Conservation (phyloP, 2,329 filamentous ascomycete species). For the Aschersonia sp. region DNA sequence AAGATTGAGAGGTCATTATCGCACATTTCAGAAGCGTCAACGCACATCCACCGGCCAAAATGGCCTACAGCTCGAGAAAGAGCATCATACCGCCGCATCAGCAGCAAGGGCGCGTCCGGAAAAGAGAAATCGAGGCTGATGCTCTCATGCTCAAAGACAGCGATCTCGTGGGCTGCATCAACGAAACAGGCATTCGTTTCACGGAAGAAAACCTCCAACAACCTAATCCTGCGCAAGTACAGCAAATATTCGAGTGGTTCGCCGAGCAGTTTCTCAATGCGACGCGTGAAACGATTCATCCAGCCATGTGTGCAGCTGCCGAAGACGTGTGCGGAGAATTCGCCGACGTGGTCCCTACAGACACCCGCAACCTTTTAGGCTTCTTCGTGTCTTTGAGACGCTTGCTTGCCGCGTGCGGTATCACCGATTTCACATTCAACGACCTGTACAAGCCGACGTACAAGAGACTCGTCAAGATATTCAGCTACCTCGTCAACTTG, state of each 20-base stretch:
- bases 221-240: slow-evolving; percentile 84
- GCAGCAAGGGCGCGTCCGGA: slow-evolving; percentile 35
- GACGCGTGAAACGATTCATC: slow-evolving; percentile 84
- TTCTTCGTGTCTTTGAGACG: slow-evolving; percentile 78
- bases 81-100: slow-evolving; percentile 42
- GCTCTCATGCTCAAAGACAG: slow-evolving; percentile 48
- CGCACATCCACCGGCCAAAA: slow-evolving; percentile 13
- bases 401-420: slow-evolving; percentile 74
- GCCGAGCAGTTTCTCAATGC: slow-evolving; percentile 87
- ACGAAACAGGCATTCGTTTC: slow-evolving; percentile 87
- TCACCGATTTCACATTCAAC: slow-evolving; percentile 84
- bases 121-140: slow-evolving; percentile 45
- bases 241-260: slow-evolving; percentile 97
- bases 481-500: slow-evolving; percentile 98
- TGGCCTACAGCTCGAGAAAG: slow-evolving; percentile 46
- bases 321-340: slow-evolving; percentile 78
- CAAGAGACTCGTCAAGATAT: slow-evolving; percentile 81
- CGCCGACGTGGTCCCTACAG: slow-evolving; percentile 69
- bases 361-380: slow-evolving; percentile 88
- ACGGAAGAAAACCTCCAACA: slow-evolving; percentile 78
- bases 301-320: slow-evolving; percentile 83
- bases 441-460: slow-evolving; percentile 87
- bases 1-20: too few species aligned
- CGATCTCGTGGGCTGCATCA: slow-evolving; percentile 94
- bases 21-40: neutral